Evolutionary conservation across 345 rosid genomes (phyloP).

Genomic region (Euphorbia lathyris): DNA sequence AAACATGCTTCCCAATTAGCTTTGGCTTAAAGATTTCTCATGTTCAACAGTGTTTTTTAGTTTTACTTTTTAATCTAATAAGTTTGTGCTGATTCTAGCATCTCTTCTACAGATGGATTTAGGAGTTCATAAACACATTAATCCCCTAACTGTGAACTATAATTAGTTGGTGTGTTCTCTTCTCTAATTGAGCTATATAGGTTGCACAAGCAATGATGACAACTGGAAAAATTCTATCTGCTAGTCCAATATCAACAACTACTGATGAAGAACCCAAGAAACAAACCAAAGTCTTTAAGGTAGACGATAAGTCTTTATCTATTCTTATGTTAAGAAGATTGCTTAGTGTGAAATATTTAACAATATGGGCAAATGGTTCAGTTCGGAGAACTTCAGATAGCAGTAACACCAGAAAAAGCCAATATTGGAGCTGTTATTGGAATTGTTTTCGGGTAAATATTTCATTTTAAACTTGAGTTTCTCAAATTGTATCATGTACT

Average conservation of each 20-base stretch:
- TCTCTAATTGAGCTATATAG: slow-evolving; percentile 31
- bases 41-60: background rate
- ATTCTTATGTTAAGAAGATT: slow-evolving; percentile 3
- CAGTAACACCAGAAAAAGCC: slow-evolving; percentile 65
- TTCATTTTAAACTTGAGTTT: slow-evolving; percentile 8
- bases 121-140: background rate
- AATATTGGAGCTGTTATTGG: slow-evolving; percentile 69
- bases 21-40: background rate
- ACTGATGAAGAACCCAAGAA: slow-evolving; percentile 37
- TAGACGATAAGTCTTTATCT: slow-evolving; percentile 19
- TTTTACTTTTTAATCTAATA: background rate
- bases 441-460: slow-evolving; percentile 63
- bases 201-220: slow-evolving; percentile 75
- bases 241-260: slow-evolving; percentile 35
- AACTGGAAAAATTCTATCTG: slow-evolving; percentile 60
- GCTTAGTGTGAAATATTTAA: background rate
- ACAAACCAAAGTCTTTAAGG: slow-evolving; percentile 71
- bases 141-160: background rate
- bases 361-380: slow-evolving; percentile 28
- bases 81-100: background rate
- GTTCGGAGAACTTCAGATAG: slow-evolving; percentile 96
- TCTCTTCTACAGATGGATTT: background rate
- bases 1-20: background rate
- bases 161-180: background rate
- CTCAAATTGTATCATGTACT: background rate